Evolutionary conservation across 495 filamentous ascomycete genomes (phyloP), one percentile per base, ranked within the genome.

Genomic region (Penicillium canariense): DNA sequence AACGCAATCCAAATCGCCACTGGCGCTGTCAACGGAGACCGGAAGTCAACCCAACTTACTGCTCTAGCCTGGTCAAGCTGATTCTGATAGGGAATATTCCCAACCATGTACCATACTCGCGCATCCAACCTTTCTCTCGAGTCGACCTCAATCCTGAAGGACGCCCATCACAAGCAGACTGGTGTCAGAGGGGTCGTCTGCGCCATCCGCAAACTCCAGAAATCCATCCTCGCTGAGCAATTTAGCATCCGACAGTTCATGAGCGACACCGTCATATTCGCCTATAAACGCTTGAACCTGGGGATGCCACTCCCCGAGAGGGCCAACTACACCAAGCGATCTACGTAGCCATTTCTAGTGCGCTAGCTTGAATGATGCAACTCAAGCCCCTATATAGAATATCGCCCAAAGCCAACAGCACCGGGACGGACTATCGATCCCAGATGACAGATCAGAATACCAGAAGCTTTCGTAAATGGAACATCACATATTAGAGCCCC

Each of bases 41-140:
- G 28, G 28, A 47, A 11, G 25, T 49, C 14, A 35, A 62, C n/a
- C 59, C 59, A 7, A 30, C 20, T 14, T 20, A 48, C 7, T 28
- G 27, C 35, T 45, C 42, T 4, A 48, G 31, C 14, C 28, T 62
- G 23, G 34, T 65, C 20, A 53, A 20, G 8, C 35, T 20, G 40
- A 54, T 59, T 17, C 22, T 57, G 45, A 50, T 65, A 10, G 59
- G 55, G n/a, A 65, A 62, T 42, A 26, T 65, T n/a, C 55, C 45
- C 3, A 42, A 42, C 20, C 18, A 42, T 22, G 25, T 42, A 18
- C 22, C 38, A 4, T 42, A 42, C 38, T 23, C 38, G 10, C 38
- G 14, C n/a, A 42, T 42, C 38, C 38, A 42, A 22, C n/a, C 20
- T 1, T 25, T 23, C 20, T n/a, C 10, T 42, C 17, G 38, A 42